Evolutionary conservation across 306 rosid genomes (phyloP), one percentile per base, ranked within the genome.

Genomic region (Psophocarpus tetragonolobus): DNA sequence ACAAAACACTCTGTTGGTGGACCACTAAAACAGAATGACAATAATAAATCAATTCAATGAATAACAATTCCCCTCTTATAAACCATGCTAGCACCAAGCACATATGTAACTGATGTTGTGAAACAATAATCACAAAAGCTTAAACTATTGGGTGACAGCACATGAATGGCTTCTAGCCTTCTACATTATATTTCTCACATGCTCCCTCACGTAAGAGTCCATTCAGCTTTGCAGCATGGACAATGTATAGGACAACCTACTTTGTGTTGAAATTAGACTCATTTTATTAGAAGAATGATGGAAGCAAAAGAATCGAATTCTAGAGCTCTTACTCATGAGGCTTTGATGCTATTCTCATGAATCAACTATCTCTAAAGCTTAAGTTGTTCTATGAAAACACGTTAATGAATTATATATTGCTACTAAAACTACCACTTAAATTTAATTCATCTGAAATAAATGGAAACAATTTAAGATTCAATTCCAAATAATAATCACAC

Each of bases 1-100:
- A 94, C 39, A 90, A 94, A 90, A 81, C 98, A 94, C 88, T 94
- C 90, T 6, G 97, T 92, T 33, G 98, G 97, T 54, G 98, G 97
- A 78, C 98, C 98, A 29, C 98, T 94, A 92, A 77, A 83, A 85
- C 42, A 85, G 50, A 85, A 57, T 78, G 68, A 76, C 74, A 87
- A 73, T 47, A 32, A 47, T 53, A 11, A 62, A 66, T 81, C 47
- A 84, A 88, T 63, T 70, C 56, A 68, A 23, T 66, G 79, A 66
- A 63, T 26, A 42, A 29, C 29, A 77, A 20, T 38, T 24, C 26
- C 58, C 58, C 47, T 60, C 56, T 48, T 75, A 50, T 32, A 84
- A 48, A 71, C 70, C 67, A 21, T 57, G 44, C 69, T 73, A 72
- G 36, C 24, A 23, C 62, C 53, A 76, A 54, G 61, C 73, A 75